Base-by-base conservation (phyloP, 495 filamentous ascomycete genomes). In the Neurospora sp. region DNA sequence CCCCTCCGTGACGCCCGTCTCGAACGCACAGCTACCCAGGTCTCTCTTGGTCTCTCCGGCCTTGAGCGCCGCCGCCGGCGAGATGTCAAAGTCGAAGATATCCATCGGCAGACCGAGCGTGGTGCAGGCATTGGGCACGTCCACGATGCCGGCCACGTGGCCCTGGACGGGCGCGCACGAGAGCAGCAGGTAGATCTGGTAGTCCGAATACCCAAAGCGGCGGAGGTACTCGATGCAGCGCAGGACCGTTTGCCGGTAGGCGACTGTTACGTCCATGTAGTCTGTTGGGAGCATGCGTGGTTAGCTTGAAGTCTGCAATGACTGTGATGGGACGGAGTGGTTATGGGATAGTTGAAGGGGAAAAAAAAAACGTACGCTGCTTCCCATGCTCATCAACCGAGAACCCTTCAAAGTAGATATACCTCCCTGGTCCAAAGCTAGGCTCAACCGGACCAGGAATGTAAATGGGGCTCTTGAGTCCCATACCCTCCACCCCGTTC, bases 11-110 rank as follows among this genome's bases (percentile, higher is more conserved):
- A 81, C 81, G 27, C 84, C 85, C 1, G 76, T 91, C 72, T 90
- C 87, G 80, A 91, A 92, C 22, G 93, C 93, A 80, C 93, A 97
- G 53, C 77, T 82, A 0, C 93, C 93, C 88, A 96, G 90, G 77
- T 96, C 92, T 74, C 84, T 76, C 82, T 86, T 87, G 78, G 89
- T 85, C 14, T 65, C 53, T 4, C 27, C 53, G 35, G 85, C 88
- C 14, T 86, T 84, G 0, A 37, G 42, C 18, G 81, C 79, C 3
- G 87, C 87, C 41, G 86, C 84, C 0, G 94, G 93, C 70, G 89
- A 87, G 74, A 97, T 94, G 80, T 97, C 94, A 80, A 98, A 96
- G 78, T 96, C 93, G 76, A 97, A 97, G 70, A 98, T 97, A 84
- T 98, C 94, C 85, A 96, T 94, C 14, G 94, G 94, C 45, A 98